A percentile compares a stretch with the other conserved stretches of the same genome.
Evolutionary conservation across 768 basidiomycete species (phyloP).

Genomic region (Termitomyces bulborhizus): DNA sequence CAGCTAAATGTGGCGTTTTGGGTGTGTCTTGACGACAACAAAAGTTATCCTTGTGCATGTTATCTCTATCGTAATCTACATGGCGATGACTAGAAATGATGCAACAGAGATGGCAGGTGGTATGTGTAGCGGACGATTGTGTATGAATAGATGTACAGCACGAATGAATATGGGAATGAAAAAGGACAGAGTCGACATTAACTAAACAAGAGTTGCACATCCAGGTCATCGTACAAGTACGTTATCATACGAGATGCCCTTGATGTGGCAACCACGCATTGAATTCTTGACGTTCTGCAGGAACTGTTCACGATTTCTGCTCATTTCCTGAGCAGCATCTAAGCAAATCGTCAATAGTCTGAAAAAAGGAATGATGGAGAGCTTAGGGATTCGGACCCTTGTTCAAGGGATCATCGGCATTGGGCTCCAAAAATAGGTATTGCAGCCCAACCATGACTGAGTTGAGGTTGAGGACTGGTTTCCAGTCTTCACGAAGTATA

Average conservation of each 20-base stretch:
- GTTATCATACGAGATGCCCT: conserved; percentile 73
- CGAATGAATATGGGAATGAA: conserved; percentile 21
- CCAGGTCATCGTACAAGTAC: conserved; percentile 46
- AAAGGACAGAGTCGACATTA: conserved; percentile 17
- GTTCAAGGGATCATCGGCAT: conserved; percentile 97
- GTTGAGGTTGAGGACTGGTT: conserved; percentile 95
- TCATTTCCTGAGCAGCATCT: conserved; percentile 97
- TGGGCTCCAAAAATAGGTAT: conserved; percentile 97
- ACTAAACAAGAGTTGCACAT: conserved; percentile 3
- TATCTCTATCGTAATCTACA: conserved; percentile 29
- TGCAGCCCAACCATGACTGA: conserved; percentile 98
- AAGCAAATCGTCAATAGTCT: conserved; percentile 13
- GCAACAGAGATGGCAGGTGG: conserved; percentile 19
- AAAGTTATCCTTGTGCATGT: conserved; percentile 18
- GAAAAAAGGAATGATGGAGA: neutral
- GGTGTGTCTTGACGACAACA: neutral
- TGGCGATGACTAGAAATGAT: conserved; percentile 18
- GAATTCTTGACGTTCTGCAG: conserved; percentile 78
- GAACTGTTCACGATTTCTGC: conserved; percentile 83
- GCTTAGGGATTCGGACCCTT: conserved; percentile 62
- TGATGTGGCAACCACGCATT: conserved; percentile 78
- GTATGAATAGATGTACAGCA: conserved; percentile 27
- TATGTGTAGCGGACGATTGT: conserved; percentile 23
- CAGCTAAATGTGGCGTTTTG: conserved; percentile 39
- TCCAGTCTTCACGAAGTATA: conserved; percentile 99